Base-by-base conservation (phyloP, 352 stramenopile species). In the Paralagenidium karlingii region DNA sequence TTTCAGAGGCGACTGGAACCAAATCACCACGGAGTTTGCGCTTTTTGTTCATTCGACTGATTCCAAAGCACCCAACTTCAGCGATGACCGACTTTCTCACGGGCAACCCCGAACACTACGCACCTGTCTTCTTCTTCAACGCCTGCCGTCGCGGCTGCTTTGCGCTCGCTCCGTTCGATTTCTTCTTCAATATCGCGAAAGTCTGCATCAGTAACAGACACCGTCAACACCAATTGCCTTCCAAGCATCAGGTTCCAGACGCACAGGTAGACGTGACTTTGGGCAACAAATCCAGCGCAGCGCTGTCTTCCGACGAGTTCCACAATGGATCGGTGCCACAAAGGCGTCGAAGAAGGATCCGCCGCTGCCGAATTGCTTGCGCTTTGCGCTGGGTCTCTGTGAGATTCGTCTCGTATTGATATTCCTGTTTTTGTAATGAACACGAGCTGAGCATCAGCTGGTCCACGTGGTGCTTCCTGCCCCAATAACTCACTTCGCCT, bases 261-360 rank as follows among this genome's bases (percentile, higher is more conserved):
- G 21, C 57, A 83, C 70, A 69, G 25, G 76, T 62, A 51, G 47
- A 43, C 24, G 82, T 91, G 2, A 88, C 61, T 37, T 53, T 53
- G 10, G 71, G 64, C 13, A 86, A 60, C 48, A 87, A 65, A 28
- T 73, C 55, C 43, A 77, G 63, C 0, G 69, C 75, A 9, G 84
- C 41, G 18, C 55, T 53, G 44, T 85, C 68, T 28, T 86, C 74
- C 15, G 44, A 51, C 4, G 66, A 68, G 40, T 64, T 67, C 71
- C 77, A 91, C 25, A 86, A 79, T 6, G 47, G 32, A 8, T 55
- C 41, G 6, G 53, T 50, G 22, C 70, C 69, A 30, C 63, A 83
- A 12, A 91, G 66, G 9, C 78, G 71, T n/a, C 49, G 60, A 26
- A 88, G 38, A 18, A 91, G 45, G 27, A 87, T 41, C 9, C 71